phyloP scores from a whole-genome alignment of 164 flowering plant species.

The Vitis labrusca region DNA sequence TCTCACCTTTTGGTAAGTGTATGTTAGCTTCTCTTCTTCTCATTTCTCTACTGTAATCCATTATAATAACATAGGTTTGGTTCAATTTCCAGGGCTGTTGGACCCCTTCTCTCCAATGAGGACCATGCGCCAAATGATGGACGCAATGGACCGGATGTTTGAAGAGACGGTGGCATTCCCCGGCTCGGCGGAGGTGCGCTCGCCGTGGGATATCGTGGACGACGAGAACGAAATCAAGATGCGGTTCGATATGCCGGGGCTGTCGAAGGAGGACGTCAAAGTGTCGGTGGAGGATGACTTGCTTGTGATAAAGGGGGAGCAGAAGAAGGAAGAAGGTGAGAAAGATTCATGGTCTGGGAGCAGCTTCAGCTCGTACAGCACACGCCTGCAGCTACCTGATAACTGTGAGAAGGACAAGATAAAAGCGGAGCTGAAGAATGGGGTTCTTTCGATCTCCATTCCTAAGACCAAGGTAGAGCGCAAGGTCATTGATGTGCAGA shows the following conservation, averaged over 20 bases:
- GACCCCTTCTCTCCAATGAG: constrained; percentile 72
- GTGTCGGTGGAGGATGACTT: constrained; percentile 63
- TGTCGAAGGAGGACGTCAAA: constrained; percentile 68
- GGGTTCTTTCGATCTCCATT: constrained; percentile 60
- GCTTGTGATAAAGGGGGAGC: constrained; percentile 64
- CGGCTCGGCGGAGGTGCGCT: constrained; percentile 29
- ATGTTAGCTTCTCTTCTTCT: not conserved
- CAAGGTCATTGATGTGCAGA: constrained; percentile 68
- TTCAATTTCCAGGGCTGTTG: constrained; percentile 34
- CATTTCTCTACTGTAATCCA: not conserved
- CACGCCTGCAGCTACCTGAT: constrained; percentile 65
- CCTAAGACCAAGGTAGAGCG: constrained; percentile 62
- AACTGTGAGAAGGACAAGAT: constrained; percentile 62
- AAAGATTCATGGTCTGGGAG: constrained; percentile 40
- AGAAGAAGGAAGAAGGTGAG: constrained; percentile 31
- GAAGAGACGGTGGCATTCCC: constrained; percentile 53
- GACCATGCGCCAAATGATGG: constrained; percentile 78
- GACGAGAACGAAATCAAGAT: constrained; percentile 66
- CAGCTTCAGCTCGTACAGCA: constrained; percentile 49
- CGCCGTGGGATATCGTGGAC: constrained; percentile 79
- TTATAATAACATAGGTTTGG: not conserved
- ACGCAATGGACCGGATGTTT: constrained; percentile 72
- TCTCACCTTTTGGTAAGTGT: constrained; percentile 68
- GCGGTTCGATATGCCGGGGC: constrained; percentile 82
- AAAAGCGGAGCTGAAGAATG: constrained; percentile 75